Conservation (phyloP, 2,329 filamentous ascomycete species). For the Sporothrix pallida region DNA sequence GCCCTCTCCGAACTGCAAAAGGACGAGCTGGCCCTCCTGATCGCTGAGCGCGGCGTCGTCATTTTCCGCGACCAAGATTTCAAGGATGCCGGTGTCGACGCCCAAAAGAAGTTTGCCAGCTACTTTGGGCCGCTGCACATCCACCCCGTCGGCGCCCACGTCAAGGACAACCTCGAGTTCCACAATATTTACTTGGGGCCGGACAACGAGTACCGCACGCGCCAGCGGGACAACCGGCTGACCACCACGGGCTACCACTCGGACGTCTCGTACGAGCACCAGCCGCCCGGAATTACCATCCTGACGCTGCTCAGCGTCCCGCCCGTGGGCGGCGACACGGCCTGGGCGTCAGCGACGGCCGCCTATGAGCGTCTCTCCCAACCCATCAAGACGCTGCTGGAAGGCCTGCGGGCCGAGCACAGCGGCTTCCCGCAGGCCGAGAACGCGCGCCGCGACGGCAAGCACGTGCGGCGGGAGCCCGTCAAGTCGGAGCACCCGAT, state of each 20-base stretch:
- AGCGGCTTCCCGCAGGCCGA: conserved; percentile 49
- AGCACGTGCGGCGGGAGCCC: conserved; percentile 48
- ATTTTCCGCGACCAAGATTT: conserved; percentile 47
- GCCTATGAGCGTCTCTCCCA: conserved; percentile 48
- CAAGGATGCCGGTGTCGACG: conserved; percentile 48
- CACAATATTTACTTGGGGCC: conserved; percentile 56
- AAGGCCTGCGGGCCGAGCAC: conserved; percentile 49
- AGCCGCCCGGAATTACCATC: conserved; percentile 51
- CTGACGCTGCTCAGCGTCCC: conserved; percentile 46
- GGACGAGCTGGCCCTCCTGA: conserved; percentile 51
- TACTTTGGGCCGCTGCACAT: conserved; percentile 51
- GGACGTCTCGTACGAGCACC: conserved; percentile 52
- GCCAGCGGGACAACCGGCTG: conserved; percentile 45
- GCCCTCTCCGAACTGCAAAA: conserved; percentile 48
- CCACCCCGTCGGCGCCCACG: conserved; percentile 51
- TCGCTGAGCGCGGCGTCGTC: conserved; percentile 50
- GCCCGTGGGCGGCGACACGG: conserved; percentile 48
- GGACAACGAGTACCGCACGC: conserved; percentile 51
- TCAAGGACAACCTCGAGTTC: conserved; percentile 52
- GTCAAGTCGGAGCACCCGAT: conserved; percentile 77
- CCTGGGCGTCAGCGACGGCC: conserved; percentile 48
- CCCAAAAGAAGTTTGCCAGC: conserved; percentile 48
- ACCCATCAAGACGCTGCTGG: conserved; percentile 47
- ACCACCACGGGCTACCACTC: conserved; percentile 50
- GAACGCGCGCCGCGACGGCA: conserved; percentile 44